phyloP scores from a whole-genome alignment of 176 grass and related monocot species.

The Thalia dealbata region DNA sequence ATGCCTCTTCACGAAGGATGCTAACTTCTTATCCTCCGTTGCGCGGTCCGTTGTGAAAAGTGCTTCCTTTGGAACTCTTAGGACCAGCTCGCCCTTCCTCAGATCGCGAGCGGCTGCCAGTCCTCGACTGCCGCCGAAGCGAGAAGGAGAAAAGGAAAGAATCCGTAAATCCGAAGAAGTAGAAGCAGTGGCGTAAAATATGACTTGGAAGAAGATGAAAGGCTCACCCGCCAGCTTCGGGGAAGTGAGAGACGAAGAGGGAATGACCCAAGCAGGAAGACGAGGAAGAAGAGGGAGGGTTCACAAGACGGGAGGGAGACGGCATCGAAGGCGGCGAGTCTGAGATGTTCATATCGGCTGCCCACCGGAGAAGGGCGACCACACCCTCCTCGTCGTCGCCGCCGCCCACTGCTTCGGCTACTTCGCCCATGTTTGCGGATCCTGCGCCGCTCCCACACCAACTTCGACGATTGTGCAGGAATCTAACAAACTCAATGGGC shows the following conservation, averaged over 20 bases:
- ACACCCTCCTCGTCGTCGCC: slow-evolving; percentile 19
- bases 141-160: not conserved
- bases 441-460: not conserved
- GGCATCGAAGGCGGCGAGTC: slow-evolving; percentile 21
- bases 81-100: slow-evolving; percentile 53
- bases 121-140: slow-evolving; percentile 45
- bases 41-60: slow-evolving; percentile 63
- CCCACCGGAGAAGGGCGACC: slow-evolving; percentile 63
- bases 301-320: not conserved
- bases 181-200: not conserved
- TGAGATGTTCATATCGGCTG: slow-evolving; percentile 59
- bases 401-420: slow-evolving; percentile 10
- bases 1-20: slow-evolving; percentile 24
- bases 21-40: slow-evolving; percentile 36
- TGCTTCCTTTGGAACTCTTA: slow-evolving; percentile 54
- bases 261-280: slow-evolving; percentile 44
- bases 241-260: slow-evolving; percentile 55
- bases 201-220: not conserved
- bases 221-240: slow-evolving; percentile 60
- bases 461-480: not conserved
- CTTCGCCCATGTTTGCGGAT: not conserved
- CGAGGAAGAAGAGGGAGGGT: not conserved
- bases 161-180: not conserved
- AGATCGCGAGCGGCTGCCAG: slow-evolving; percentile 60
- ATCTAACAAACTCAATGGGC: not conserved